Base-by-base conservation (phyloP, 2,329 filamentous ascomycete genomes). In the Alternaria atra region DNA sequence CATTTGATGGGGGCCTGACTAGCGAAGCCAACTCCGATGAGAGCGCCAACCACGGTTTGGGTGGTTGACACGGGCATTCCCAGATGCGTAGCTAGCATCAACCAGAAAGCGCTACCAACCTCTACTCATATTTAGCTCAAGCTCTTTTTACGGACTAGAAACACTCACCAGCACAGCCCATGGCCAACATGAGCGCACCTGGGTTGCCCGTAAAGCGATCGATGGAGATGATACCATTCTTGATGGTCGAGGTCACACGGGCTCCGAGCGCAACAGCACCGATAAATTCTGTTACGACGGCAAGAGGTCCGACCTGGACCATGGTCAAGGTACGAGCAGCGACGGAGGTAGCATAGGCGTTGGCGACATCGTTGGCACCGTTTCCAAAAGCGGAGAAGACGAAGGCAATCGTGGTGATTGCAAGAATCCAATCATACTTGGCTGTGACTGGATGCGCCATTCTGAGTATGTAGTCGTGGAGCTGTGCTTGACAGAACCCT, bases 21-120 rank as follows among this genome's bases (percentile, higher is more conserved):
- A 10, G 85, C 87, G 37, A 89, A 80, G 44, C 86, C 87, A 69
- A 87, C 85, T 57, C 87, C 87, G 56, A 88, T 80, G 30, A 89
- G 82, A 63, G 85, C 85, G 17, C 85, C 86, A 62, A 89, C 83
- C 61, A 89, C 83, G 12, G 86, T 87, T 73, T 89, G 86, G 1
- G 87, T 89, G 4, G 87, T 88, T 0, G 86, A 88, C 20, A 89
- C 86, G 35, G 86, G 87, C 64, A 87, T 80, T 37, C 85, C 86
- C 34, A 27, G 9, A n/a, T 59, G 29, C 5, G 56, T 59, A 8
- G 56, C 56, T 29, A 48, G 15, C 51, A 59, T 59, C 35, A 59
- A 25, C 57, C 57, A 59, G 29, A 27, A 30, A 15, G 55, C 55
- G 35, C 64, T 63, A 84, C 71, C 39, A 73, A 54, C 42, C 39